Evolutionary conservation across 73 alveolate species (phyloP).

Genomic region (Paramecium tetraurelia): DNA sequence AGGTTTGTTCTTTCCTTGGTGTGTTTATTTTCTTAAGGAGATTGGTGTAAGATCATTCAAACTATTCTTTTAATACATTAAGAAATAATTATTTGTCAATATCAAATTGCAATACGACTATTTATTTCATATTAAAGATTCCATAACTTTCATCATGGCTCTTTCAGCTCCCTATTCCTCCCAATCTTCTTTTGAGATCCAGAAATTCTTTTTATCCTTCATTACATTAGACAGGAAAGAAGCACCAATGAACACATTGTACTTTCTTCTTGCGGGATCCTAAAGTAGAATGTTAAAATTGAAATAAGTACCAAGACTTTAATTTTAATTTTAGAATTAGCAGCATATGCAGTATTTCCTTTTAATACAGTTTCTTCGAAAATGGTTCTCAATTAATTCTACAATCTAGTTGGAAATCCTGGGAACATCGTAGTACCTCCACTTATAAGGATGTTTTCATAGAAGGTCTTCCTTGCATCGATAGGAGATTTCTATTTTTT

Average conservation of each 20-base stretch:
- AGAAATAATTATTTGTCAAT: not conserved
- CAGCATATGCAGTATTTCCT: slow-evolving; percentile 62
- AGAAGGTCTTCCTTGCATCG: slow-evolving; percentile 73
- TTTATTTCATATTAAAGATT: slow-evolving; percentile 11
- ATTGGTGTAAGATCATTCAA: not conserved
- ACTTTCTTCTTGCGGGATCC: slow-evolving; percentile 93
- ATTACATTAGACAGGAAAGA: slow-evolving; percentile 71
- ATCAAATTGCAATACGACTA: not conserved
- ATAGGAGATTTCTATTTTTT: slow-evolving; percentile 72
- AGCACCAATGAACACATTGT: slow-evolving; percentile 88
- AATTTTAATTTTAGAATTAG: slow-evolving; percentile 39
- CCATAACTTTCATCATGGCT: slow-evolving; percentile 63
- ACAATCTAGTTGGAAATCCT: slow-evolving; percentile 92
- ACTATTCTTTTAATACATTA: not conserved
- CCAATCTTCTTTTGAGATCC: slow-evolving; percentile 75
- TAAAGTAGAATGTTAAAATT: not conserved
- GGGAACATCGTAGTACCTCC: slow-evolving; percentile 99
- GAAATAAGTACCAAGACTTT: slow-evolving; percentile 21
- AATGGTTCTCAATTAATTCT: slow-evolving; percentile 72
- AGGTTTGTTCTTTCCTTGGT: not conserved
- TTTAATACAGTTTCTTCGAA: slow-evolving; percentile 75
- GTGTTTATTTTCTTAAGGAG: not conserved
- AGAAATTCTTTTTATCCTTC: slow-evolving; percentile 57
- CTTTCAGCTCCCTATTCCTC: slow-evolving; percentile 75
- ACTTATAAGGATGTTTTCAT: slow-evolving; percentile 68